These are phyloP conservation scores for Termitomyces sp. DNA, from an alignment of 768 basidiomycete genomes.

Conservation along the genomic window DNA sequence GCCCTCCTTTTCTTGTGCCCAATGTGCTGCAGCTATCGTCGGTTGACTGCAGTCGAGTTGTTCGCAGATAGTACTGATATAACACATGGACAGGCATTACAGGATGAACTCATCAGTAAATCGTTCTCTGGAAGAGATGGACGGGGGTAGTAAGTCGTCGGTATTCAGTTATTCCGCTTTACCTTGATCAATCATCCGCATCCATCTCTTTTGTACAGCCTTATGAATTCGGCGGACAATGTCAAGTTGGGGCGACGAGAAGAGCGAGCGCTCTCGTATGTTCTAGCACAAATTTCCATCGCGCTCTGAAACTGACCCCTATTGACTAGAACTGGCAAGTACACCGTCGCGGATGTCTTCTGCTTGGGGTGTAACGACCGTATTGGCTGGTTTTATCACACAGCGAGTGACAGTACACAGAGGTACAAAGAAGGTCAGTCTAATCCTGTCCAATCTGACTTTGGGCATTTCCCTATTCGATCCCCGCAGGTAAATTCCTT, in stretches of 20 bases:
- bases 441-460: conserved; percentile 11
- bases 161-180: not conserved
- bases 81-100: conserved; percentile 49
- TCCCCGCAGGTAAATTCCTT: conserved; percentile 66
- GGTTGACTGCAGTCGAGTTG: conserved; percentile 20
- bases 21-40: conserved; percentile 71
- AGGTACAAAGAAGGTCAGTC: conserved; percentile 80
- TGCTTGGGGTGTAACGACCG: conserved; percentile 78
- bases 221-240: conserved; percentile 77
- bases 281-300: not conserved
- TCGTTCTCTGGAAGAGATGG: conserved; percentile 82
- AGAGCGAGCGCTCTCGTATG: conserved; percentile 69
- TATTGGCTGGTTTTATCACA: conserved; percentile 81
- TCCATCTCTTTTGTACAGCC: conserved; percentile 33
- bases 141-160: conserved; percentile 63
- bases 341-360: conserved; percentile 78
- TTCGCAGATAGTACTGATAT: not conserved
- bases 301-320: not conserved
- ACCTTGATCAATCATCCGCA: not conserved
- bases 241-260: conserved; percentile 71
- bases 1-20: conserved; percentile 65
- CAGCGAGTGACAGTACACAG: conserved; percentile 71
- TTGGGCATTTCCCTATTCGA: not conserved
- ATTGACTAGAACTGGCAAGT: conserved; percentile 66
- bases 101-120: conserved; percentile 85